A percentile compares a stretch with the other conserved stretches of the same genome.
Conservation (phyloP, 139 green algal genomes). For the Chlorella sp. region DNA sequence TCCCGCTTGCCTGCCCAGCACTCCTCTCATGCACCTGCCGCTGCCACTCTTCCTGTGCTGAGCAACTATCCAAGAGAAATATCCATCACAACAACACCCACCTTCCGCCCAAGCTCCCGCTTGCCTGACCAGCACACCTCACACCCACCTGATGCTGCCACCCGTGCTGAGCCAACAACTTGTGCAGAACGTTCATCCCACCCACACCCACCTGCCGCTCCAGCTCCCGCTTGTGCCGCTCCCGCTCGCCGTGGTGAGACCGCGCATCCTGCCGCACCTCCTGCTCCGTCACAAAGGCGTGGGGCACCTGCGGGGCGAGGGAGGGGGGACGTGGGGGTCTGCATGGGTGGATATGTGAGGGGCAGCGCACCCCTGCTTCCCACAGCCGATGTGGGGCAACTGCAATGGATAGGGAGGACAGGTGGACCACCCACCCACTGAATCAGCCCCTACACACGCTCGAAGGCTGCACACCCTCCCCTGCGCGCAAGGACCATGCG, state of each 20-base stretch:
- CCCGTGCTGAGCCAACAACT: no score
- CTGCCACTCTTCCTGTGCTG: no score
- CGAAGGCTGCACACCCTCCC: not conserved
- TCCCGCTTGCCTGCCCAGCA: no score
- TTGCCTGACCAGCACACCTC: not conserved
- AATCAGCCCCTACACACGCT: no score
- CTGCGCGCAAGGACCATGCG: not conserved
- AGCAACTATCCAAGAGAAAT: no score
- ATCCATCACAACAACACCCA: no score
- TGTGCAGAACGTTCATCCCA: no score
- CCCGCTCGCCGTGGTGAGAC: not conserved
- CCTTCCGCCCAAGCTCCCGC: no score
- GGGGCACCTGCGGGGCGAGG: conserved; percentile 7
- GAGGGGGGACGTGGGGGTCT: not conserved
- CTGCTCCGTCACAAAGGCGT: conserved; percentile 13
- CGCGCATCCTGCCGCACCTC: not conserved
- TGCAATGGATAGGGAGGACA: no score
- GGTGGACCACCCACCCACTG: no score
- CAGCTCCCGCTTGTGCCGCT: not conserved
- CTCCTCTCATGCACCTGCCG: no score
- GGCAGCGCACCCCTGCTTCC: not conserved
- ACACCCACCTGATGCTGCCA: no score
- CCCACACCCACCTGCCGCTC: not conserved
- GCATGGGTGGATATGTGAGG: not conserved
- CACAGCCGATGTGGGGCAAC: not conserved